Evolutionary conservation across 2,329 filamentous ascomycete species (phyloP), one percentile per base, ranked within the genome.

Genomic region (Fusarium guadeloupense): DNA sequence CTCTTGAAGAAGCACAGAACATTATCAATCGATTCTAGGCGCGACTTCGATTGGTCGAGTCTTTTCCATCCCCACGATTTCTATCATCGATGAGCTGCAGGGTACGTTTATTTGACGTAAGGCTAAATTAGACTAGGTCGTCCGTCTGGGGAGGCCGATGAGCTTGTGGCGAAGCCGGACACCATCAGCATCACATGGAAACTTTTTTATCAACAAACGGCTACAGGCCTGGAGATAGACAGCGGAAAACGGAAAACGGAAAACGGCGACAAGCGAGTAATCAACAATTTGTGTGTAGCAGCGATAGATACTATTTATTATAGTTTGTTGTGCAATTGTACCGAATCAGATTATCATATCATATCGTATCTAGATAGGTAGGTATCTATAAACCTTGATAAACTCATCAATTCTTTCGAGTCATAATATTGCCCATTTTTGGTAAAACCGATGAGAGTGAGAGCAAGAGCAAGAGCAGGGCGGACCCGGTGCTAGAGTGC

Each of bases 161-260:
- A n/a, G 42, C 31, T 14, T 52, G 61, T 53, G 56, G 61, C 61
- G 23, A 64, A 56, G 52, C 23, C 31, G 41, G 40, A 52, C 46
- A 64, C 38, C 46, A 41, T 48, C 61, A 64, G 25, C 56, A 35
- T 64, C 61, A 64, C 52, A 64, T 64, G 61, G 61, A 50, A 64
- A 47, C 23, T 41, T 33, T 17, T 35, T 25, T 25, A 25, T 25
- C 25, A 26, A 26, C 13, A 14, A 17, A 41, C 55, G 30, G 50
- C 33, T 38, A 48, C 17, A 35, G n/a, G 9, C 12, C 9, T 30
- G 20, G 16, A 50, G 19, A 40, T 34, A 13, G 14, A 17, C n/a
- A n/a, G n/a, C n/a, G n/a, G 9, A 19, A 16, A 56, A 58, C 33
- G 54, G 40, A 25, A 49, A 41, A 38, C n/a, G 20, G 17, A 39